A percentile compares a stretch with the other conserved stretches of the same genome.
phyloP scores from a whole-genome alignment of 1,139 yeast species.

The Yamadazyma triangularis region DNA sequence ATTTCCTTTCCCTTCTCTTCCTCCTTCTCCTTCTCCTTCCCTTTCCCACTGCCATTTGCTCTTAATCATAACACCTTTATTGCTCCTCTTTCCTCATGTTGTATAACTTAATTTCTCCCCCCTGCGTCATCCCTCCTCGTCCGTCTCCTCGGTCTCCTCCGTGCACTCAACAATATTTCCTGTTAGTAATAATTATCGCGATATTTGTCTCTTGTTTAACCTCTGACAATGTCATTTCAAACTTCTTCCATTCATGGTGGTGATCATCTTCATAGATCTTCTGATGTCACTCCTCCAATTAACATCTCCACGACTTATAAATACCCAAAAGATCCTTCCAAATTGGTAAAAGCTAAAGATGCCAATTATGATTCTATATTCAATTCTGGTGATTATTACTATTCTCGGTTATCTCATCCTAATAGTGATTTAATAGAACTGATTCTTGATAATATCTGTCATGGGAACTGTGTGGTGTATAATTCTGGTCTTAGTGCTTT shows the following conservation, averaged over 20 bases:
- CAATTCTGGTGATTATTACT: conserved; percentile 24
- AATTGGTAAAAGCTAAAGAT: conserved; percentile 42
- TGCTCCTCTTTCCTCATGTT: too few species aligned
- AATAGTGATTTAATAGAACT: conserved; percentile 65
- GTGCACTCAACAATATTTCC: too few species aligned
- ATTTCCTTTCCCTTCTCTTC: too few species aligned
- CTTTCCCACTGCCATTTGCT: too few species aligned
- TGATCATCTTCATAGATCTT: conserved; percentile 37
- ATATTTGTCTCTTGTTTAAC: too few species aligned
- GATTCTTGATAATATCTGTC: conserved; percentile 55
- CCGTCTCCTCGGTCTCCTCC: too few species aligned
- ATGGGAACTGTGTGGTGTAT: conserved; percentile 59
- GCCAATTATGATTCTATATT: conserved; percentile 11
- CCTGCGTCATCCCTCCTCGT: too few species aligned
- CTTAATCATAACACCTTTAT: too few species aligned
- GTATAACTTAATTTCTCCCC: too few species aligned
- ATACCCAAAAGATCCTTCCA: conserved; percentile 56
- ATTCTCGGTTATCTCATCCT: conserved; percentile 75
- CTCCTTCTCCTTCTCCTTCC: too few species aligned
- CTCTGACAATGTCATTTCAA: too few species aligned
- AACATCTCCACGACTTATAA: conserved; percentile 76
- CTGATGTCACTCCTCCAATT: conserved; percentile 75
- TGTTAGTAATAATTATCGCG: too few species aligned
- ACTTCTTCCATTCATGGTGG: conserved; percentile 53
- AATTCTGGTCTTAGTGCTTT: conserved; percentile 81